Conservation (phyloP, 768 basidiomycete genomes). For the Pleurotus tuoliensis region DNA sequence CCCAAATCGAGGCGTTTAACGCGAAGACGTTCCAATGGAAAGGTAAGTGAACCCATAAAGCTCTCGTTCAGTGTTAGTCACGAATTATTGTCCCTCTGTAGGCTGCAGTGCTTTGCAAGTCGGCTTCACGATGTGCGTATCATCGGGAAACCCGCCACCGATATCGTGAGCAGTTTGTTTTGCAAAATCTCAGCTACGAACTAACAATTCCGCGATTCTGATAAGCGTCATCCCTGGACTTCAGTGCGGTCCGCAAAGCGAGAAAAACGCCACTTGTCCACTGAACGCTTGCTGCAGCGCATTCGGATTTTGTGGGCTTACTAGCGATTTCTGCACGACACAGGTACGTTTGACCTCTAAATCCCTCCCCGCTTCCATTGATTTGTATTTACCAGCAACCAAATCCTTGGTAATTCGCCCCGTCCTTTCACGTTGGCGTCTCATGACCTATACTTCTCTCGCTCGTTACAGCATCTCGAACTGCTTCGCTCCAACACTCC, state of each 20-base stretch:
- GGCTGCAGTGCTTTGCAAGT: constrained; percentile 16
- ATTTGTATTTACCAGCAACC: not conserved
- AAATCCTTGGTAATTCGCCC: constrained; percentile 8
- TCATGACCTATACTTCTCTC: not conserved
- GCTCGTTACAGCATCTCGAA: constrained; percentile 10
- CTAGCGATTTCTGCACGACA: constrained; percentile 18
- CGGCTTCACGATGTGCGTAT: constrained; percentile 17
- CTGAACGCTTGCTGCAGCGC: constrained; percentile 22
- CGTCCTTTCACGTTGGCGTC: not conserved
- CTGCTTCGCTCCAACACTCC: constrained; percentile 10
- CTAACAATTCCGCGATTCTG: not conserved
- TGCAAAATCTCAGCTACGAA: not conserved
- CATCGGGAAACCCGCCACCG: constrained; percentile 18
- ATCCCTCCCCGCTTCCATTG: not conserved
- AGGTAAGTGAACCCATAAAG: constrained; percentile 2
- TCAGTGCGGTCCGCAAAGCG: constrained; percentile 20
- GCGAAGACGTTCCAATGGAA: constrained; percentile 17
- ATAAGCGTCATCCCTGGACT: constrained; percentile 13
- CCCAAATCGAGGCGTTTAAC: constrained; percentile 17
- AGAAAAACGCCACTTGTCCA: constrained; percentile 17
- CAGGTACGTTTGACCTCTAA: constrained; percentile 5
- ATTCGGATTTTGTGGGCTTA: constrained; percentile 22
- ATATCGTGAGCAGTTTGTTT: constrained; percentile 13
- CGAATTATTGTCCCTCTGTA: not conserved
- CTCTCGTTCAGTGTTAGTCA: no score